Base-by-base conservation (phyloP, 2,329 filamentous ascomycete genomes). In the Aspergillus puulaauensis region DNA sequence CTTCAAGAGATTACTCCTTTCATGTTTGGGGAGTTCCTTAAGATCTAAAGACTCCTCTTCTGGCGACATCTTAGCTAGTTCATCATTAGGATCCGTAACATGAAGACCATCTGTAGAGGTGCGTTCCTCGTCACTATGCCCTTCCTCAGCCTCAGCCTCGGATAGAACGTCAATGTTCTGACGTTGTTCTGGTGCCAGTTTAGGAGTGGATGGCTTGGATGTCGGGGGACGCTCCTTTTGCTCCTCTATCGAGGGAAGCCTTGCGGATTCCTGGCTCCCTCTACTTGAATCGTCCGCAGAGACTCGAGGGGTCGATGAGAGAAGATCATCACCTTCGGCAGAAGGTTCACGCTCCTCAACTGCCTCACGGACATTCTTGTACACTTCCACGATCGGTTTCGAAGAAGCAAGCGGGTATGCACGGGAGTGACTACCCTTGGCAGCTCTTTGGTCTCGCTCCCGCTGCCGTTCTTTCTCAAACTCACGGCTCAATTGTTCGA, bases 321-420 rank as follows among this genome's bases (percentile, higher is more conserved):
- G 62, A 33, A 73, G 69, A 7, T 80, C 75, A 40, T 89, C 86
- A 12, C 64, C 68, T 54, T 91, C 89, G 44, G 89, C 85, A 1
- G 81, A 83, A 15, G 85, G 83, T 14, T 86, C 86, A 50, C 85
- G 84, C 69, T 96, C 92, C 65, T 92, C 89, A 11, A 97, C 93
- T 19, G 96, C 95, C 73, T 97, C 92, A 57, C 93, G 88, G 4
- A 96, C 91, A 72, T 96, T 91, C 64, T 90, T 90, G 71, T 98
- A 99, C 8, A 99, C 92, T 73, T 98, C 91, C 15, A 99, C 93
- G 59, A 96, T 93, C 6, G 95, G 93, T 68, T 93, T 95, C n/a
- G 93, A 96, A 17, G 91, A 93, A 41, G 92, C 91, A 63, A 95
- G 86, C 19, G 95, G 93, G 71, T 93, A 93, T 1, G 91, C 91